Conservation (phyloP, 2,329 filamentous ascomycete genomes). For the Pezicula carpinea region DNA sequence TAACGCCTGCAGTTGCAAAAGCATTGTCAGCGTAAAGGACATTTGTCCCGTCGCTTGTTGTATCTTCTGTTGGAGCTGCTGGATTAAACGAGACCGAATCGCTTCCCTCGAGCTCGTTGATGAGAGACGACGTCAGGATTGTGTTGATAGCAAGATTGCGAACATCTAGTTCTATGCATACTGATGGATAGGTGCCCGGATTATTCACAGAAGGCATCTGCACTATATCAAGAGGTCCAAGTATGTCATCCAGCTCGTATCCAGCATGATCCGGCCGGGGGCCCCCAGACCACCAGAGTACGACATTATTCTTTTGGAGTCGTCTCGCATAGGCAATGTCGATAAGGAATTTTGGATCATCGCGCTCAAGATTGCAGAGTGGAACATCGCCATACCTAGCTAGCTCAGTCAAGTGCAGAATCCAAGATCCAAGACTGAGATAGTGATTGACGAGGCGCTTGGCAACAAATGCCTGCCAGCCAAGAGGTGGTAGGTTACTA, state of each 20-base stretch:
- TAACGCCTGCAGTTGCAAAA: constrained; percentile 86
- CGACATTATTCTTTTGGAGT: constrained; percentile 84
- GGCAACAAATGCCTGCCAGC: constrained; percentile 88
- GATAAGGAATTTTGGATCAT: constrained; percentile 92
- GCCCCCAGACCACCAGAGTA: constrained; percentile 93
- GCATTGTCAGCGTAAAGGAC: constrained; percentile 81
- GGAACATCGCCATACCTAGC: constrained; percentile 92
- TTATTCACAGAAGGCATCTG: constrained; percentile 93
- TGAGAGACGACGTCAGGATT: constrained; percentile 89
- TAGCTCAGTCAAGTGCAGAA: constrained; percentile 80
- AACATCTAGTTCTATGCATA: constrained; percentile 92
- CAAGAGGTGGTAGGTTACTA: constrained; percentile 81
- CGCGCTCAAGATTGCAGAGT: constrained; percentile 89
- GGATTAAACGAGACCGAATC: constrained; percentile 85
- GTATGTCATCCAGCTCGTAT: constrained; percentile 87
- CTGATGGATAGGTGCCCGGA: constrained; percentile 88
- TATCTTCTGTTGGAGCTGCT: constrained; percentile 57
- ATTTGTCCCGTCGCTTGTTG: constrained; percentile 56
- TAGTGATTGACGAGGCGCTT: constrained; percentile 86
- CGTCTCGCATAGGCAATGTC: constrained; percentile 91
- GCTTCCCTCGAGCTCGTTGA: constrained; percentile 91
- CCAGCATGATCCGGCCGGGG: constrained; percentile 91
- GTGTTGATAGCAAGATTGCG: constrained; percentile 97
- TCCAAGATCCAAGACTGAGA: constrained; percentile 87
- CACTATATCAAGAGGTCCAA: constrained; percentile 77